Percentiles rank a stretch among this genome's conserved stretches.
Conservation (phyloP, 139 green algal genomes). For the Tetradesmus obliquus region DNA sequence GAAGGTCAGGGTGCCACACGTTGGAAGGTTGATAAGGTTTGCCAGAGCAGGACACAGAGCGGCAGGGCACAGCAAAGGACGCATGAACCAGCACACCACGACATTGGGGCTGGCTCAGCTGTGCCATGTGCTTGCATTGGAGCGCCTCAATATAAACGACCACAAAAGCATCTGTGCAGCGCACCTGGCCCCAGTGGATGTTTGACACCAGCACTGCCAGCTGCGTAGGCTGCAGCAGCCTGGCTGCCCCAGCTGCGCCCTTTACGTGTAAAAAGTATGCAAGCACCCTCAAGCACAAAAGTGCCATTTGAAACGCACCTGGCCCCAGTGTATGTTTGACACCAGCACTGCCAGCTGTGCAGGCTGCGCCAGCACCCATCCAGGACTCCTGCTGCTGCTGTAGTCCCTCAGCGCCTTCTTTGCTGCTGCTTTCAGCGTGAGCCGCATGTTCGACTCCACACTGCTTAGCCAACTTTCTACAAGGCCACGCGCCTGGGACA, state of each 20-base stretch:
- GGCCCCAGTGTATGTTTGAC: slow-evolving; percentile 81
- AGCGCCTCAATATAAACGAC: no score
- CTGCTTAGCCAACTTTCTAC: slow-evolving; percentile 88
- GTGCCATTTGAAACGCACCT: slow-evolving; percentile 49
- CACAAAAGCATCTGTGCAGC: not conserved
- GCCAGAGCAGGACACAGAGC: not conserved
- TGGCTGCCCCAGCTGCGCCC: not conserved
- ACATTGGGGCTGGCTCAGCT: no score
- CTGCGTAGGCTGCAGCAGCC: slow-evolving; percentile 85
- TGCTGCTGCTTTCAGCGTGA: slow-evolving; percentile 64
- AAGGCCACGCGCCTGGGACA: slow-evolving; percentile 79
- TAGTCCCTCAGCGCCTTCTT: slow-evolving; percentile 73
- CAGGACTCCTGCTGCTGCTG: slow-evolving; percentile 55
- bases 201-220: slow-evolving; percentile 83
- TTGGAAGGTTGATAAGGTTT: not conserved
- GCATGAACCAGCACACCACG: not conserved
- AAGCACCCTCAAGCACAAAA: slow-evolving; percentile 43
- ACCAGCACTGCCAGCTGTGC: slow-evolving; percentile 88
- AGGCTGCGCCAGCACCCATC: slow-evolving; percentile 85
- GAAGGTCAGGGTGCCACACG: not conserved
- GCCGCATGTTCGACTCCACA: slow-evolving; percentile 82
- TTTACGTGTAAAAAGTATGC: not conserved
- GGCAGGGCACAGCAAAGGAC: not conserved
- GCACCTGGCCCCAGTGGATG: slow-evolving; percentile 76
- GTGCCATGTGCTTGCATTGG: no score